Base-by-base conservation (phyloP, 1,139 yeast genomes). In the Debaryomyces coudertii region DNA sequence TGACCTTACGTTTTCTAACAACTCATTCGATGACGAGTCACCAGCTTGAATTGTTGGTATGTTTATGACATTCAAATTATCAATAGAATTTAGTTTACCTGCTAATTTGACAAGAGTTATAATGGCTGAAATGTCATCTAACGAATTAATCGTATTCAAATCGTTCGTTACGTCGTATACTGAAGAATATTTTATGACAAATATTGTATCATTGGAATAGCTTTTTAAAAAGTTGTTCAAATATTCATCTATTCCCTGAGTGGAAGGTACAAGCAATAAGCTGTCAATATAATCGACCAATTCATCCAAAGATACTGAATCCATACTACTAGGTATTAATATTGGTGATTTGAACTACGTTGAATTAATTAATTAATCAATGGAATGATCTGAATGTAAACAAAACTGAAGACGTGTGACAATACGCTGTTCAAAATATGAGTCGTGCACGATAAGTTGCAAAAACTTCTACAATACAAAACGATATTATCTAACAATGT, bases 1-100 rank as follows among this genome's bases (percentile, higher is more conserved):
- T 0, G 81, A 68, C 53, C 83, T 73, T n/a, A 90, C 58, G 27
- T 77, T 75, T 46, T 85, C 88, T 52, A 79, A 80, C 5, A 82
- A 55, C 14, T 58, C 65, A 40, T 56, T 57, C 20, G 36, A 41
- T 12, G 39, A 45, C 7, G 44, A 29, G 16, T 18, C 39, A 25
- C 57, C 39, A 46, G 49, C 30, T 43, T 60, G 58, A 14, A 62
- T 45, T 1, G 66, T 62, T 15, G 79, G 71, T 11, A 68, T 59
- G 43, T 61, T 68, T 14, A 69, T 53, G 20, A 66, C 57, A 46
- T 65, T 82, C 8, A 82, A 54, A 53, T 80, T 83, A 2, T 63
- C 1, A 0, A 52, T 45, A 2, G 55, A 53, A 12, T 54, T 53
- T 15, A 78, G 49, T 7, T 58, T 58, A 0, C 76, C 77, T 33